These are phyloP conservation scores for Candida labiduridarum DNA, from an alignment of 1,139 yeast genomes.

Conservation along the genomic window DNA sequence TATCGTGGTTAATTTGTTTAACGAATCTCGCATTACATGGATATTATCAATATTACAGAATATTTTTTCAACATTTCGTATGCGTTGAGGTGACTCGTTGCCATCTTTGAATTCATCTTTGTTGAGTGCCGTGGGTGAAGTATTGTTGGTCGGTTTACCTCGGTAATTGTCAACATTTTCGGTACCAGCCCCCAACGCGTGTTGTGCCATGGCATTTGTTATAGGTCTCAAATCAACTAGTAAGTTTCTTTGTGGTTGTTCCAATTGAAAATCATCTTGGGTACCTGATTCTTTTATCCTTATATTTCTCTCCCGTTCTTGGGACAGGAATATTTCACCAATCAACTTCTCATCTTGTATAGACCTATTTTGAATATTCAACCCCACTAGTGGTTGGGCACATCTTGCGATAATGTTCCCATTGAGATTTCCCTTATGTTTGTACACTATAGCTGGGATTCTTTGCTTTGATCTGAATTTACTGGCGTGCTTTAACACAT, in stretches of 20 bases:
- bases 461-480: slow-evolving; percentile 84
- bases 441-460: slow-evolving; percentile 81
- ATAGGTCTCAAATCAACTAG: slow-evolving; percentile 91
- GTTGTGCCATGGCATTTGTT: slow-evolving; percentile 95
- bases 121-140: not conserved
- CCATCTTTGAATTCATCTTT: slow-evolving; percentile 4
- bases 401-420: slow-evolving; percentile 85
- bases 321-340: slow-evolving; percentile 65
- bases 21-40: slow-evolving; percentile 90
- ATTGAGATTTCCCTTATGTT: slow-evolving; percentile 57
- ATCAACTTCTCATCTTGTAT: slow-evolving; percentile 88
- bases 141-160: slow-evolving; percentile 21
- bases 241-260: slow-evolving; percentile 60
- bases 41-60: slow-evolving; percentile 93
- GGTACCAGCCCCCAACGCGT: slow-evolving; percentile 96
- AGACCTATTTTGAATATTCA: slow-evolving; percentile 78
- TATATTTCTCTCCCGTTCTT: slow-evolving; percentile 33
- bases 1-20: slow-evolving; percentile 62
- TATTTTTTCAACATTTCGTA: slow-evolving; percentile 52
- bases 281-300: slow-evolving; percentile 20
- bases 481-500: slow-evolving; percentile 78
- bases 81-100: slow-evolving; percentile 9
- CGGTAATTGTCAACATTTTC: slow-evolving; percentile 88
- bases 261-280: slow-evolving; percentile 21
- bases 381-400: slow-evolving; percentile 90